These are phyloP conservation scores for Mycena galericulata DNA, from an alignment of 768 basidiomycete species.

Conservation along the genomic window DNA sequence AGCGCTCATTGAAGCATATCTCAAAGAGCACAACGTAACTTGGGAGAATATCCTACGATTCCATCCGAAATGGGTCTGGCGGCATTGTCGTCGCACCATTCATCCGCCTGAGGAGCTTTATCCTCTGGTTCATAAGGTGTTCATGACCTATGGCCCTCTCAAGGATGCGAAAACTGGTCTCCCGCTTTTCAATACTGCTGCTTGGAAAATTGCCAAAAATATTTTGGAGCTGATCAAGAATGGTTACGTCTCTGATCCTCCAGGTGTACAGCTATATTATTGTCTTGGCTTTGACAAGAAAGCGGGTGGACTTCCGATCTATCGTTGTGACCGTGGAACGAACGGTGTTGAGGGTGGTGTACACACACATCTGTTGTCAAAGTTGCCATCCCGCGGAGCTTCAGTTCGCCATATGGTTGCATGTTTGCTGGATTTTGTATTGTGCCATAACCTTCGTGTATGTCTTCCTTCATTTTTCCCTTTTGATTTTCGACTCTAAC, in stretches of 20 bases:
- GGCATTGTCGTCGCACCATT: slow-evolving; percentile 35
- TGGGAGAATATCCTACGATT: slow-evolving; percentile 4
- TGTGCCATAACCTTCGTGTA: slow-evolving; percentile 17
- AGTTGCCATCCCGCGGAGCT: slow-evolving; percentile 4
- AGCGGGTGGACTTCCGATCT: neutral
- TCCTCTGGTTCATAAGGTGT: slow-evolving; percentile 40
- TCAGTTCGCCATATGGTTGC: slow-evolving; percentile 10
- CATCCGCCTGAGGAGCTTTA: slow-evolving; percentile 48
- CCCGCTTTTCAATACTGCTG: slow-evolving; percentile 20
- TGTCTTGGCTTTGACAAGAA: slow-evolving; percentile 1
- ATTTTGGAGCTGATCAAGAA: slow-evolving; percentile 41
- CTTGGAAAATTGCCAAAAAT: slow-evolving; percentile 46
- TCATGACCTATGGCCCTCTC: slow-evolving; percentile 48
- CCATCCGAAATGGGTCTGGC: slow-evolving; percentile 12
- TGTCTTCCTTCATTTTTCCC: neutral
- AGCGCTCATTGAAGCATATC: slow-evolving; percentile 11
- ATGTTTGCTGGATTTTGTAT: slow-evolving; percentile 15
- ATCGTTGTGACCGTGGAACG: neutral
- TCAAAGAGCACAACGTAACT: neutral
- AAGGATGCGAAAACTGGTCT: slow-evolving; percentile 43
- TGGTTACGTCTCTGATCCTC: slow-evolving; percentile 40
- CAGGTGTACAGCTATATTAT: slow-evolving; percentile 26
- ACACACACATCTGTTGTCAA: neutral
- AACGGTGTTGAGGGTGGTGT: neutral
- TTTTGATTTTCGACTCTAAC: neutral